Evolutionary conservation across 768 basidiomycete genomes (phyloP).

Genomic region (Bullera alba): DNA sequence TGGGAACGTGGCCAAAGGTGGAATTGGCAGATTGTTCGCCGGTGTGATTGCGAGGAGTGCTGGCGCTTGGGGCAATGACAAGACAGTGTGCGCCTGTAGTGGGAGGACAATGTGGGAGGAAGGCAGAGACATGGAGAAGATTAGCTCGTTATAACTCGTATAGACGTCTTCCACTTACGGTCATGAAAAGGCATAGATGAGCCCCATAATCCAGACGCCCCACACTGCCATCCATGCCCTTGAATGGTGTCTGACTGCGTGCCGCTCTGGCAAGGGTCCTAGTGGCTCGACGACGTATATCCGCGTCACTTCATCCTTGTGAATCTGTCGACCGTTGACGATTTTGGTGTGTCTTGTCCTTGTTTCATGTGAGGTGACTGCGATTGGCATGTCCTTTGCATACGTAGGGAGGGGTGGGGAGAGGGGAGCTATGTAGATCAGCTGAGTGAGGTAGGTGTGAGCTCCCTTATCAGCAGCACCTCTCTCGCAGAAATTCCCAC

Average conservation of each 20-base stretch:
- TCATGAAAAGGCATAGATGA: no score
- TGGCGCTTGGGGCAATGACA: constrained; percentile 45
- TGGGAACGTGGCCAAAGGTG: constrained; percentile 1
- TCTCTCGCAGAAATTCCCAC: no score
- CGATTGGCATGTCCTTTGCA: neutral
- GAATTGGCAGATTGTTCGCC: constrained; percentile 36
- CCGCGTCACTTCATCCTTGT: neutral
- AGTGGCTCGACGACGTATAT: neutral
- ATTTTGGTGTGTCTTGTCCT: neutral
- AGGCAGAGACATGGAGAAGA: constrained; percentile 43
- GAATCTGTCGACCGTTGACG: neutral
- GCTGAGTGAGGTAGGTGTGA: no score
- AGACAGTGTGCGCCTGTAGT: constrained; percentile 46
- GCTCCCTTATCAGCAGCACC: no score
- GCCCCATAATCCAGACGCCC: no score
- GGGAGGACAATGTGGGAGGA: constrained; percentile 47
- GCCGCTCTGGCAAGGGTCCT: no score
- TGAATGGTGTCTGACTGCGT: no score
- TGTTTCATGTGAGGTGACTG: neutral
- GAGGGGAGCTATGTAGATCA: no score
- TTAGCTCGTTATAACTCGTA: no score
- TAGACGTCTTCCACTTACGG: no score
- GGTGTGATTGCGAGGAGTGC: constrained; percentile 44
- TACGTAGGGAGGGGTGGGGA: no score
- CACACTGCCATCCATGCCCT: no score